Evolutionary conservation across 177 flowering plant species (phyloP).

Genomic region (Vitis hybrid): DNA sequence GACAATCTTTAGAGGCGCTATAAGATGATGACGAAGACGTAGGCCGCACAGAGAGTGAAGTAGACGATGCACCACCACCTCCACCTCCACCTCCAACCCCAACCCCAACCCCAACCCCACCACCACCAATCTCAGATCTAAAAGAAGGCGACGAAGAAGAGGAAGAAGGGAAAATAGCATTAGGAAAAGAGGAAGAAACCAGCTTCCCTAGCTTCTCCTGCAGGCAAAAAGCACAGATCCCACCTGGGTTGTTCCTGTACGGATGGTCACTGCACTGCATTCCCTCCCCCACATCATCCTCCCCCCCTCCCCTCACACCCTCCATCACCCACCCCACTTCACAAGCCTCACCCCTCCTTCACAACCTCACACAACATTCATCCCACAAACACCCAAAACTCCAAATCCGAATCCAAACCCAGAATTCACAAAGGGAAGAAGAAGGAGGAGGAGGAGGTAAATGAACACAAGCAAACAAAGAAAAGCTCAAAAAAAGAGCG

Average conservation of each 20-base stretch:
- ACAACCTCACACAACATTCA: background rate
- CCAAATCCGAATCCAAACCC: too few species aligned
- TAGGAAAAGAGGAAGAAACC: conserved; percentile 49
- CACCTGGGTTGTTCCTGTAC: conserved; percentile 56
- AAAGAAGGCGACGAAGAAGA: conserved; percentile 53
- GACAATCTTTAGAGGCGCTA: too few species aligned
- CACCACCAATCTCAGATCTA: conserved; percentile 33
- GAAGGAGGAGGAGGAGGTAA: background rate
- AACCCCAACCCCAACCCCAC: background rate
- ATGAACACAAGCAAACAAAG: background rate
- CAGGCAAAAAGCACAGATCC: conserved; percentile 82
- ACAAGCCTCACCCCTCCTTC: background rate
- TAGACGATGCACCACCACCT: conserved; percentile 1
- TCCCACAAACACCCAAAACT: background rate
- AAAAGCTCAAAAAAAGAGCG: conserved; percentile 14
- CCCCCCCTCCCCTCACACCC: conserved; percentile 23
- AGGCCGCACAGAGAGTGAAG: conserved; percentile 24
- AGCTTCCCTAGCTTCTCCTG: conserved; percentile 83
- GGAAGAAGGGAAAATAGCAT: conserved; percentile 45
- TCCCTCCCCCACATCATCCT: conserved; percentile 46
- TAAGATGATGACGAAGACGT: conserved; percentile 2
- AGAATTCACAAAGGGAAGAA: too few species aligned
- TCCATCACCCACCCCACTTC: conserved; percentile 18
- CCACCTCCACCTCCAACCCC: background rate
- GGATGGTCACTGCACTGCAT: conserved; percentile 60